A percentile compares a stretch with the other conserved stretches of the same genome.
phyloP scores from a whole-genome alignment of 2,329 filamentous ascomycete genomes.

The Sclerotinia trifoliorum region DNA sequence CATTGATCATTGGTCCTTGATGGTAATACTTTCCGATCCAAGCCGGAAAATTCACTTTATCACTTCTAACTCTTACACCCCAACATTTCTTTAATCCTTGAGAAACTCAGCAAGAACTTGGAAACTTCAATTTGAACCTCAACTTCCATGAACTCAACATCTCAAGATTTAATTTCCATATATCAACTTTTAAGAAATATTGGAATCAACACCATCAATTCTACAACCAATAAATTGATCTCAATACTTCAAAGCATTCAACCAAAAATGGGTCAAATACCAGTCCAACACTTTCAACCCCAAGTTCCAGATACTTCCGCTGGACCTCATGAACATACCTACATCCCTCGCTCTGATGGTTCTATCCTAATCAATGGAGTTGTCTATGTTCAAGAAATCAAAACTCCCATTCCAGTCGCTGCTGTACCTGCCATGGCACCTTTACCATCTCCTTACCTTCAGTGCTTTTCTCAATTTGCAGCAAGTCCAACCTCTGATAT shows the following conservation, averaged over 20 bases:
- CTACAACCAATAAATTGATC: neutral
- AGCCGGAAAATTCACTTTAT: neutral
- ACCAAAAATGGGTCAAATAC: slow-evolving; percentile 42
- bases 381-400: slow-evolving; percentile 26
- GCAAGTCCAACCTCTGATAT: neutral
- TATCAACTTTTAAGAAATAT: neutral
- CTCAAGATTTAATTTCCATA: neutral
- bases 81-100: neutral
- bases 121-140: neutral
- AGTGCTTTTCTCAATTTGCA: neutral
- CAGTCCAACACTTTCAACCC: slow-evolving; percentile 56
- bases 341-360: slow-evolving; percentile 48
- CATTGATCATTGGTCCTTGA: neutral
- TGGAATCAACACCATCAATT: neutral
- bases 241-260: slow-evolving; percentile 25
- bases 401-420: neutral
- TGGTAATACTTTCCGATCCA: neutral
- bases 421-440: slow-evolving; percentile 12
- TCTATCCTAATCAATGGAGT: slow-evolving; percentile 31
- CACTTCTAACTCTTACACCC: neutral
- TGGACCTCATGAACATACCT: slow-evolving; percentile 55
- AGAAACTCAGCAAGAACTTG: neutral
- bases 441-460: neutral
- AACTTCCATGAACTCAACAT: neutral
- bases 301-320: slow-evolving; percentile 57